A percentile compares a stretch with the other conserved stretches of the same genome.
These are phyloP conservation scores for Guadua angustifolia DNA, from an alignment of 176 grass and related monocot genomes.

Conservation along the genomic window DNA sequence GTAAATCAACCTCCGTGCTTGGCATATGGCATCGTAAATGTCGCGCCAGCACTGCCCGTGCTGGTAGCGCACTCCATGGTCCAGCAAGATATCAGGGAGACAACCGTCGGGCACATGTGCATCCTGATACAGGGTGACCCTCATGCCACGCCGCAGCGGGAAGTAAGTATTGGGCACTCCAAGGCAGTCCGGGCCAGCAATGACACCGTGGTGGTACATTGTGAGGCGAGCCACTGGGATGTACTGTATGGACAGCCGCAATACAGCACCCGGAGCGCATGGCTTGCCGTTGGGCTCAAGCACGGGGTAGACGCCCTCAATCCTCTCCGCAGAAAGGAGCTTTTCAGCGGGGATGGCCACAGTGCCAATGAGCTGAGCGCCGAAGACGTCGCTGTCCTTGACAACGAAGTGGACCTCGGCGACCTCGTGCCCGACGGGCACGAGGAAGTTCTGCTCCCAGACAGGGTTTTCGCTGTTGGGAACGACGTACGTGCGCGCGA, in stretches of 20 bases:
- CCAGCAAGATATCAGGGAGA: conserved; percentile 69
- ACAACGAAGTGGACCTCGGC: conserved; percentile 77
- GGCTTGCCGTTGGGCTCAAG: conserved; percentile 68
- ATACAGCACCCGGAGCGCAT: conserved; percentile 51
- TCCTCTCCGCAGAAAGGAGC: conserved; percentile 55
- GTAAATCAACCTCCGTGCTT: conserved; percentile 74
- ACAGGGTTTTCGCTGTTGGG: conserved; percentile 78
- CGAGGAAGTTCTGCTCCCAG: conserved; percentile 77
- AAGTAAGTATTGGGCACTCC: conserved; percentile 89
- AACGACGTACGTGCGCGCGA: conserved; percentile 74
- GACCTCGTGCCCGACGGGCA: conserved; percentile 69
- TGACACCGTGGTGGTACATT: conserved; percentile 70
- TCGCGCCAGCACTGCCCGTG: conserved; percentile 85
- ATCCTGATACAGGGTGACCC: conserved; percentile 80
- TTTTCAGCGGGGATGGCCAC: conserved; percentile 58
- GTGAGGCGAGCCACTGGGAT: conserved; percentile 62
- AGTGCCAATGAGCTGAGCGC: conserved; percentile 68
- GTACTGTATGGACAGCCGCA: conserved; percentile 72
- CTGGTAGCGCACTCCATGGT: conserved; percentile 63
- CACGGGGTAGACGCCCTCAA: conserved; percentile 60
- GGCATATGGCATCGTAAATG: conserved; percentile 74
- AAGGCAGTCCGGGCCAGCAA: conserved; percentile 52
- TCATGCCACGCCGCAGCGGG: conserved; percentile 61
- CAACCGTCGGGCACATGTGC: conserved; percentile 81
- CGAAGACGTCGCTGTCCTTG: conserved; percentile 78